Conservation (phyloP, 75 land plant genomes). For the Cunninghamia lanceolata region DNA sequence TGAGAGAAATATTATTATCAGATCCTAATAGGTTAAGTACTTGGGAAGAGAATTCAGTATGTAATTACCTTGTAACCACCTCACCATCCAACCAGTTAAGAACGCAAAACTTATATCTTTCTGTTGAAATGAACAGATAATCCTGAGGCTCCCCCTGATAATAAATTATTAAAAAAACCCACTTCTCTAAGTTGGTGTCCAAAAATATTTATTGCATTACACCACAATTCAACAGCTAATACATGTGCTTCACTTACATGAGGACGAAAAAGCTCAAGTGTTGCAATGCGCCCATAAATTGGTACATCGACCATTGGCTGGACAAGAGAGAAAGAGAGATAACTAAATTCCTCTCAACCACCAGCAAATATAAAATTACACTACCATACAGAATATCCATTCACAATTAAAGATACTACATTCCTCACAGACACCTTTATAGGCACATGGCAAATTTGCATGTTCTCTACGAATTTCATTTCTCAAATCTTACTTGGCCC, state of each 20-base stretch:
- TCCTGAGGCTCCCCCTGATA: constrained; percentile 97
- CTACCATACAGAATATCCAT: neutral
- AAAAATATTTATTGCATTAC: neutral
- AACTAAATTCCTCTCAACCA: neutral
- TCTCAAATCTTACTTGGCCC: neutral
- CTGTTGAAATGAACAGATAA: constrained; percentile 92
- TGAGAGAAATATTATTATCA: neutral
- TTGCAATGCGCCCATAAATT: constrained; percentile 98
- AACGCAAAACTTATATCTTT: constrained; percentile 98
- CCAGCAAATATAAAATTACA: neutral
- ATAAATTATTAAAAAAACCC: neutral
- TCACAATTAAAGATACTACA: neutral
- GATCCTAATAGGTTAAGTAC: neutral
- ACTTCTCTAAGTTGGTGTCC: neutral
- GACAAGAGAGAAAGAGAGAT: constrained; percentile 11
- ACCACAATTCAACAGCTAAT: constrained; percentile 2
- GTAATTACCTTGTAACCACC: constrained; percentile 77
- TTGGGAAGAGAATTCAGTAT: neutral
- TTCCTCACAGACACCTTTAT: neutral
- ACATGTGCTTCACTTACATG: constrained; percentile 53
- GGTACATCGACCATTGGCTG: constrained; percentile 99
- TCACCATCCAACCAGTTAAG: constrained; percentile 93
- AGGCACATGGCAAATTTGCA: neutral
- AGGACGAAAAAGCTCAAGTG: constrained; percentile 96
- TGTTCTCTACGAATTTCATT: neutral